Evolutionary conservation across 305 asterid genomes (phyloP).

Genomic region (Rubia peregrina): DNA sequence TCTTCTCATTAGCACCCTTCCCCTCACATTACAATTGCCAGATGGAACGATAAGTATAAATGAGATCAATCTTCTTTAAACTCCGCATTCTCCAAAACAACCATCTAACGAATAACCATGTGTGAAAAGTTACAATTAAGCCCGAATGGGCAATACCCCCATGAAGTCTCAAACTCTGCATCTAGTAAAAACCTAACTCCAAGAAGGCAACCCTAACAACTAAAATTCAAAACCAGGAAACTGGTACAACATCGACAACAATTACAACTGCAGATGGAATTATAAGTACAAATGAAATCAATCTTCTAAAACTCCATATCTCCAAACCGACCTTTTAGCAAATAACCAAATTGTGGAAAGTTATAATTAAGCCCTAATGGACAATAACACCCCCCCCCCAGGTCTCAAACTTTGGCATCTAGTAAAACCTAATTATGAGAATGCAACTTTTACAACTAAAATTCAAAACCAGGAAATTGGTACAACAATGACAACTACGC

Average conservation of each 20-base stretch:
- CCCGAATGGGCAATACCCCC: background rate
- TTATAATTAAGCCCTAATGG: background rate
- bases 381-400: too few species aligned
- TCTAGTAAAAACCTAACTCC: background rate
- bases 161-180: background rate
- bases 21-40: constrained; percentile 58
- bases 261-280: background rate
- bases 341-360: background rate
- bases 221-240: background rate
- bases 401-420: too few species aligned
- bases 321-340: background rate
- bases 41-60: background rate
- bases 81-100: background rate
- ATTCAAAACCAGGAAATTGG: background rate
- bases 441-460: too few species aligned
- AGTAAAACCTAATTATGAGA: too few species aligned
- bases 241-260: background rate
- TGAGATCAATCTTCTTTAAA: background rate
- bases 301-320: background rate
- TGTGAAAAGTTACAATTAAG: background rate
- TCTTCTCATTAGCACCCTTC: constrained; percentile 14
- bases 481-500: background rate
- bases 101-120: background rate
- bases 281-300: too few species aligned
- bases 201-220: background rate